Evolutionary conservation across 345 rosid genomes (phyloP), one percentile per base, ranked within the genome.

Genomic region (Syzygium oleosum): DNA sequence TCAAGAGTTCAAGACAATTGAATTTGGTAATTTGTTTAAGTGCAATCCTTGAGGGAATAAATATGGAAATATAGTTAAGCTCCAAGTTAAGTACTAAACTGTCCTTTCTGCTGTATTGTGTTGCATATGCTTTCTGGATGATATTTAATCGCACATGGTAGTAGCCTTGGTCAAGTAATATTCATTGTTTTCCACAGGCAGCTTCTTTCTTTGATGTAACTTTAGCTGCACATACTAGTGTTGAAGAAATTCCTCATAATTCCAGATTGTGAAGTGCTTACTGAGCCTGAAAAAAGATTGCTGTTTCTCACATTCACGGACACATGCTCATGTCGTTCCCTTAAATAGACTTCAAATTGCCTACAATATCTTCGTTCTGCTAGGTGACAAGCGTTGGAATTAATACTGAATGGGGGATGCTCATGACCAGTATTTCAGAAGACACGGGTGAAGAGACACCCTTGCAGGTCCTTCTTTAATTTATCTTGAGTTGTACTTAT

Each of bases 361-460:
- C 61, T 43, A 21, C 17, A 23, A 12, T 85, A 34, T 55, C 43
- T 63, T 85, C 1, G 13, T 38, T 85, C 51, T 59, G 12, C 58
- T 68, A 86, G 87, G 80, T 91, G 13, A 91, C 93, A 51, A 89
- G 92, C 8, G 94, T 94, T 23, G 95, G 95, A 65, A 90, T 89
- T 88, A 91, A 88, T 34, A 93, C 94, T 4, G 89, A 84, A n/a
- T 94, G 94, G 93, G 95, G 94, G 23, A 86, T 88, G 90, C 91
- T 90, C 88, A 93, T 94, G 93, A 86, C 92, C 86, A 91, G 90
- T 4, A 84, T 92, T 80, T 88, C 55, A 1, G 88, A 88, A 1
- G 89, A 92, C n/a, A 86, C 87, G 51, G 88, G 90, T 27, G 91
- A 92, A 85, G 88, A 92, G 80, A 94, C 94, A 13, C 94, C 94